Percentiles rank a stretch among this genome's conserved stretches.
phyloP scores from a whole-genome alignment of 768 basidiomycete species.

The Rhodotorula diobovata region DNA sequence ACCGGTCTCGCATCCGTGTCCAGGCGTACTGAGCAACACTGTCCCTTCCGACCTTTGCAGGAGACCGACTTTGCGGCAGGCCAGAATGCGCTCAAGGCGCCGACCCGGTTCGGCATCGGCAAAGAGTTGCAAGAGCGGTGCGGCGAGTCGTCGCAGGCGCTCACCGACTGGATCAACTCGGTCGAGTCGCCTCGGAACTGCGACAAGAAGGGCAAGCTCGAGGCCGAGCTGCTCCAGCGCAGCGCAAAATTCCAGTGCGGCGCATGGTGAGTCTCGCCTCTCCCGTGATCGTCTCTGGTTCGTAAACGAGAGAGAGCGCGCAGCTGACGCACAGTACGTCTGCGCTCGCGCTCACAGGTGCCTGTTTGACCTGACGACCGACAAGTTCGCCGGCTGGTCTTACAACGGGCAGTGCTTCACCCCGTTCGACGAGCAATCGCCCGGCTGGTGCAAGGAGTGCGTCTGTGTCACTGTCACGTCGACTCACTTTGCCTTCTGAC shows the following conservation, averaged over 20 bases:
- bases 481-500: not conserved
- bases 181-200: slow-evolving; percentile 15
- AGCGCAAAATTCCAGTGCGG: slow-evolving; percentile 25
- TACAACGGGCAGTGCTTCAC: slow-evolving; percentile 30
- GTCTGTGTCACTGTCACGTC: no score
- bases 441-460: slow-evolving; percentile 28
- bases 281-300: no score
- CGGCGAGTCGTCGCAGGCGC: slow-evolving; percentile 25
- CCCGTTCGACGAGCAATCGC: slow-evolving; percentile 10
- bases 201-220: not conserved
- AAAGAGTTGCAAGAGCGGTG: slow-evolving; percentile 25
- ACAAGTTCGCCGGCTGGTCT: slow-evolving; percentile 23
- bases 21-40: no score
- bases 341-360: not conserved
- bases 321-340: not conserved
- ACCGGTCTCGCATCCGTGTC: not conserved
- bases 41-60: not conserved
- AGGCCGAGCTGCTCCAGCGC: slow-evolving; percentile 2
- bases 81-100: slow-evolving; percentile 26
- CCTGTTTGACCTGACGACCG: slow-evolving; percentile 20
- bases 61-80: slow-evolving; percentile 25
- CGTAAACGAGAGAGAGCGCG: not conserved
- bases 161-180: slow-evolving; percentile 30
- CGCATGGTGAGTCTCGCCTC: slow-evolving; percentile 7
- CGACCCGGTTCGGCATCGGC: slow-evolving; percentile 17